Base-by-base conservation (phyloP, 2,329 filamentous ascomycete species). In the Beauveria scarabaeidicola region DNA sequence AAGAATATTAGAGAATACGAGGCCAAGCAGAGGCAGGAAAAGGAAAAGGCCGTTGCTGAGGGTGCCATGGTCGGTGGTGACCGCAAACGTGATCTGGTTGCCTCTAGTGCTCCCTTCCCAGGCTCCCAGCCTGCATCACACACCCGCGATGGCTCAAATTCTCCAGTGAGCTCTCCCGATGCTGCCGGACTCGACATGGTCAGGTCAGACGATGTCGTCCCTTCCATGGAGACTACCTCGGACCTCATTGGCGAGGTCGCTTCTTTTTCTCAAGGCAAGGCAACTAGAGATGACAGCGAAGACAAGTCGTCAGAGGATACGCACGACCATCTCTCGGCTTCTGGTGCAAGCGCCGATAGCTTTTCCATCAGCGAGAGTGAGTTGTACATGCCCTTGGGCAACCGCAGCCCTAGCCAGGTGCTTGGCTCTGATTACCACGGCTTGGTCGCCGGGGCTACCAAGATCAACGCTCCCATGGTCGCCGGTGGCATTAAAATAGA, bases 1-100 rank as follows among this genome's bases (percentile, higher is more conserved):
- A 81, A 78, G 66, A 84, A 84, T 53, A 75, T 75, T 47, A 69
- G 71, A 38, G 73, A 74, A 61, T 75, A 75, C 58, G 73, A 74
- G 41, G 73, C 73, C 40, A 71, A 67, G 57, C 73, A 75, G 56
- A 68, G 68, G 61, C 60, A 69, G 21, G 72, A 75, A 59, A 74
- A 73, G 62, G 69, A 72, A 19, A 67, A 67, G 36, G 63, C 62
- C 36, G 64, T 63, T 5, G 63, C 63, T n/a, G 68, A 69, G 23
- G 63, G 62, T 5, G 46, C 52, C 25, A 73, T 72, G 36, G 59
- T 67, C 38, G 67, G 69, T 17, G 66, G 65, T 52, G 69, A 70
- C 40, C 68, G 68, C 47, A 68, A 70, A 15, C 67, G 68, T 46
- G 72, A 74, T 50, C 68, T 75, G 9, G 73, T 75, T 27, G 74